phyloP scores from a whole-genome alignment of 2,329 filamentous ascomycete species.

The Stagonosporopsis vannaccii region DNA sequence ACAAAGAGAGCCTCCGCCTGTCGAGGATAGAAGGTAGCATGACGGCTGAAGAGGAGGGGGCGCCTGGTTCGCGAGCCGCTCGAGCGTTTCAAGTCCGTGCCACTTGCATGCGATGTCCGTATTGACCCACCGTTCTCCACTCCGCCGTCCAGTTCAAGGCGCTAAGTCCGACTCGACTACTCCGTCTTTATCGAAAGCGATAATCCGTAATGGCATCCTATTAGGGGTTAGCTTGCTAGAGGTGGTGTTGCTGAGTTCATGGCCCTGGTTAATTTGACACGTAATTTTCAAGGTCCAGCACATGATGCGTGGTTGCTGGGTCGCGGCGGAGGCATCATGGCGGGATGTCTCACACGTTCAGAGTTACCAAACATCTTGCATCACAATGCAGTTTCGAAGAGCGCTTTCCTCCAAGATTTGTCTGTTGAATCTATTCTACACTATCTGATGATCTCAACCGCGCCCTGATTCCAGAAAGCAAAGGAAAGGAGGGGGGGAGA shows the following conservation, averaged over 20 bases:
- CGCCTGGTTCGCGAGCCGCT: slow-evolving; percentile 16
- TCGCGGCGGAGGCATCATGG: slow-evolving; percentile 7
- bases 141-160: slow-evolving; percentile 10
- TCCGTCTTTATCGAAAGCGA: slow-evolving; percentile 15
- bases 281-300: slow-evolving; percentile 3
- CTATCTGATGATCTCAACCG: slow-evolving; percentile 47
- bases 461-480: slow-evolving; percentile 28
- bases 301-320: slow-evolving; percentile 1
- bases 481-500: slow-evolving; percentile 44
- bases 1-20: slow-evolving; percentile 42
- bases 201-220: slow-evolving; percentile 17
- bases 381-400: slow-evolving; percentile 9
- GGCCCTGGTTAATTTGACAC: background rate
- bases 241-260: slow-evolving; percentile 10
- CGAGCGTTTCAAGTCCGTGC: slow-evolving; percentile 22
- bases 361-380: slow-evolving; percentile 10
- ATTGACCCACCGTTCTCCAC: slow-evolving; percentile 14
- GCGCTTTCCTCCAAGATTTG: slow-evolving; percentile 25
- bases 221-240: slow-evolving; percentile 11
- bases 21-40: slow-evolving; percentile 27
- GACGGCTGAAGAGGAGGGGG: slow-evolving; percentile 15
- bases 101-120: slow-evolving; percentile 19
- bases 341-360: slow-evolving; percentile 15
- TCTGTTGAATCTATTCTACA: slow-evolving; percentile 36
- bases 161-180: slow-evolving; percentile 16